Base-by-base conservation (phyloP, 306 rosid species). In the Quercus robur region DNA sequence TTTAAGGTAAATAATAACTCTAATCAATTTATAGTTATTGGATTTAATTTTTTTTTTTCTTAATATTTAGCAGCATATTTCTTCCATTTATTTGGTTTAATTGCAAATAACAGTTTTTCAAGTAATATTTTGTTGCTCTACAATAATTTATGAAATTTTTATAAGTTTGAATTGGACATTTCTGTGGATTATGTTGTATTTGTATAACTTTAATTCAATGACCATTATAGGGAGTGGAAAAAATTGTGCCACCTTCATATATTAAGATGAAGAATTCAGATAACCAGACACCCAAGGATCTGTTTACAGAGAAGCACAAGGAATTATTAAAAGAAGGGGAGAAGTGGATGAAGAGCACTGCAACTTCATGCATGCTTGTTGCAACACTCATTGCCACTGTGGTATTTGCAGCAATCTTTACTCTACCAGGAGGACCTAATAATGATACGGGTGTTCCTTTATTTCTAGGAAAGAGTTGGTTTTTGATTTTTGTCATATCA, bases 331-430 rank as follows among this genome's bases (percentile, higher is more conserved):
- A 58, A 3, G 72, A 71, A 4, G 93, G 87, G 10, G 91, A 89
- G 70, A 18, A 73, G 2, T 89, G 93, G 95, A 91, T 87, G 93
- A 73, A 84, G 52, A 0, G 66, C 70, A 91, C 93, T 2, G 82
- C 93, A 3, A 49, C 44, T 3, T 89, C 89, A 19, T 87, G 91
- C 25, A 77, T 85, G 87, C 26, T 87, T 5, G 90, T 85, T 28
- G 71, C 95, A 0, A 82, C 95, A 0, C 74, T 91, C 8, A 91
- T 89, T 0, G 70, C 91, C 0, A 89, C 95, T 0, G 89, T 86
- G 4, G 90, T 89, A 11, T 85, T 91, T 15, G 4, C 93, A 20
- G 90, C 90, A 5, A 89, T 89, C 18, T 80, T 87, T 68, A 87
- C 77, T 3, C 19, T 87, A 19, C 95, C 93, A 0, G 91, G 91